phyloP scores from a whole-genome alignment of 192 early-diverging fungal genomes.

The Rhizophlyctis rosea region DNA sequence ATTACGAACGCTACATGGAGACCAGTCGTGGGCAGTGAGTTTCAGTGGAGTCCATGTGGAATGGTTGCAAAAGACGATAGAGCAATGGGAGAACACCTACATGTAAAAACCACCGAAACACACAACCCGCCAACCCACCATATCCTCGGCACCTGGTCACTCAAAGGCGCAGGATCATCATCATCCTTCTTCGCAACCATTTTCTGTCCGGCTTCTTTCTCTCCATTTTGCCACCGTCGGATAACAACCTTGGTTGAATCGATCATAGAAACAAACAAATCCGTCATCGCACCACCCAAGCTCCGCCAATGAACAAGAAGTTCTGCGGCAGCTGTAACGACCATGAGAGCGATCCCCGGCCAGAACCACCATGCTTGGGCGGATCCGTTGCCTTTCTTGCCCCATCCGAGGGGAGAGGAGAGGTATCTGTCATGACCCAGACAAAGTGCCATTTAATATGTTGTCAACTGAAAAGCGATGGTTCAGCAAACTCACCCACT shows the following conservation, averaged over 20 bases:
- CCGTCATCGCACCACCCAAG: conserved; percentile 42
- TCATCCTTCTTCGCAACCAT: no score
- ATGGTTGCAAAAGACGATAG: no score
- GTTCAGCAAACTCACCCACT: not conserved
- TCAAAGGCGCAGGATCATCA: conserved; percentile 38
- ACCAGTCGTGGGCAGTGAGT: no score
- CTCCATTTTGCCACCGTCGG: not conserved
- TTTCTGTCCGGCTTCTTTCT: conserved; percentile 20
- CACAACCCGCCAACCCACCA: conserved; percentile 62
- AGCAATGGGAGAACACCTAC: conserved; percentile 29
- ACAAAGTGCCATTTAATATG: no score
- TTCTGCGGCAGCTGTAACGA: conserved; percentile 58
- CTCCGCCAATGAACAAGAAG: conserved; percentile 43
- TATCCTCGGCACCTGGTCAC: conserved; percentile 60
- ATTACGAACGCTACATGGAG: no score
- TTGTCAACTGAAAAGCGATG: no score
- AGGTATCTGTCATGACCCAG: no score
- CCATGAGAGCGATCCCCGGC: conserved; percentile 69
- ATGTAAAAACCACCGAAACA: conserved; percentile 56
- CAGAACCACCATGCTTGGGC: conserved; percentile 59
- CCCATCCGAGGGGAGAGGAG: conserved; percentile 9
- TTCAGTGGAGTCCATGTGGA: no score
- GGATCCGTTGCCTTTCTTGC: conserved; percentile 1
- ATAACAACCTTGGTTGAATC: not conserved
- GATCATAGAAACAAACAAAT: conserved; percentile 2